Conservation (phyloP, 2,329 filamentous ascomycete genomes). For the Talaromyces atroroseus region DNA sequence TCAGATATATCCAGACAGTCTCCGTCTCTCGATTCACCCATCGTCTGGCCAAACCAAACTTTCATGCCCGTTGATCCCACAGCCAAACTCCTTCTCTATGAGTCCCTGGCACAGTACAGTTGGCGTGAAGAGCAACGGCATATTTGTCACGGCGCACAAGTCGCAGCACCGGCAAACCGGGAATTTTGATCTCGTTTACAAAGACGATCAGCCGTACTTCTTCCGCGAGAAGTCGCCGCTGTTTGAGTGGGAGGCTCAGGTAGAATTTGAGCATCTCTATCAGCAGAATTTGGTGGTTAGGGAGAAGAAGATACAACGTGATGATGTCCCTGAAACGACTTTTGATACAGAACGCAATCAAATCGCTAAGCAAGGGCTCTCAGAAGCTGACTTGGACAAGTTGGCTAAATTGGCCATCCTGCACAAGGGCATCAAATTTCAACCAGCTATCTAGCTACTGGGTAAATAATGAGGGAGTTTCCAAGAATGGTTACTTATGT, state of each 20-base stretch:
- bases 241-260: slow-evolving; percentile 38
- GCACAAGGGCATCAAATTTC: not conserved
- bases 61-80: slow-evolving; percentile 23
- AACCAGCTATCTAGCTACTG: not conserved
- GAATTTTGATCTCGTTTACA: slow-evolving; percentile 44
- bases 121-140: slow-evolving; percentile 25
- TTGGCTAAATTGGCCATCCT: not conserved
- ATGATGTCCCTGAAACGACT: not conserved
- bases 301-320: not conserved
- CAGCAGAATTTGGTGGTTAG: slow-evolving; percentile 18
- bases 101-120: slow-evolving; percentile 34
- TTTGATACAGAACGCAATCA: not conserved
- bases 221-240: slow-evolving; percentile 48
- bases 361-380: not conserved
- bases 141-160: slow-evolving; percentile 21
- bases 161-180: slow-evolving; percentile 21
- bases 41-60: slow-evolving; percentile 24
- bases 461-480: not conserved
- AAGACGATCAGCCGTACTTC: slow-evolving; percentile 44
- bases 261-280: slow-evolving; percentile 45
- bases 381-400: not conserved
- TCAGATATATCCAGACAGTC: slow-evolving; percentile 24
- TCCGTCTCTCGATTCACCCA: slow-evolving; percentile 27
- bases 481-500: not conserved
- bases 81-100: slow-evolving; percentile 17